phyloP scores from a whole-genome alignment of 1,284 basidiomycete genomes.

The Pholiota adiposa region DNA sequence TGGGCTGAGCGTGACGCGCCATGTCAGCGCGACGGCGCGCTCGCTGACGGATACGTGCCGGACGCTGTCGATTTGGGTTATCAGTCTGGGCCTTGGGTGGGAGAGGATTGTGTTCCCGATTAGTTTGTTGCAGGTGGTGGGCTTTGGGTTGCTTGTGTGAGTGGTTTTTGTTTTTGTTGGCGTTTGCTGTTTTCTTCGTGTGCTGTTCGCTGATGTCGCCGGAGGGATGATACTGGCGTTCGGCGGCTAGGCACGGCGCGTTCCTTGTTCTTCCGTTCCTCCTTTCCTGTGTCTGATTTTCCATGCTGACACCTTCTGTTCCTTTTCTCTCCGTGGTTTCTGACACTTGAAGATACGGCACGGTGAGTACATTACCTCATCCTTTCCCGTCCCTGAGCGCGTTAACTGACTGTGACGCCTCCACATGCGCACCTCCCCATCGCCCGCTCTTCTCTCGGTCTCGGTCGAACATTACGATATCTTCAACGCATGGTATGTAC shows the following conservation, averaged over 20 bases:
- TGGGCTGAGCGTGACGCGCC: slow-evolving; percentile 89
- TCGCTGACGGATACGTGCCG: slow-evolving; percentile 95
- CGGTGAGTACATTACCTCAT: slow-evolving; percentile 41
- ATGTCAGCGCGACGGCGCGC: slow-evolving; percentile 88
- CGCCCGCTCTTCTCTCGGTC: slow-evolving; percentile 16
- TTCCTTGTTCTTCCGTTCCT: not conserved
- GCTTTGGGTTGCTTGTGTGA: slow-evolving; percentile 91
- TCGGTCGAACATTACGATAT: not conserved
- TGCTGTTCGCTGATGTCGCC: not conserved
- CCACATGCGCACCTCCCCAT: slow-evolving; percentile 6
- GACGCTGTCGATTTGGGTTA: slow-evolving; percentile 90
- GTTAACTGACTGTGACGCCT: slow-evolving; percentile 7
- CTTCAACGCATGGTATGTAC: not conserved
- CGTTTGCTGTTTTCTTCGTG: slow-evolving; percentile 3
- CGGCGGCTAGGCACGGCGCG: not conserved
- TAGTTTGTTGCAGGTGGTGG: slow-evolving; percentile 85
- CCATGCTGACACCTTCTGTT: slow-evolving; percentile 11
- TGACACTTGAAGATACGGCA: slow-evolving; percentile 53
- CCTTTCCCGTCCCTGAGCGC: slow-evolving; percentile 12
- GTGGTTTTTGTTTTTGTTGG: slow-evolving; percentile 32
- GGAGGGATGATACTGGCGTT: not conserved
- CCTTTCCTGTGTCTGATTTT: not conserved
- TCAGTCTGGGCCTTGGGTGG: slow-evolving; percentile 91
- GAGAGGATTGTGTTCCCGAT: slow-evolving; percentile 85
- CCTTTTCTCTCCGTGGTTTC: slow-evolving; percentile 12